phyloP scores from a whole-genome alignment of 768 basidiomycete species.

The Rubroboletus satanas region DNA sequence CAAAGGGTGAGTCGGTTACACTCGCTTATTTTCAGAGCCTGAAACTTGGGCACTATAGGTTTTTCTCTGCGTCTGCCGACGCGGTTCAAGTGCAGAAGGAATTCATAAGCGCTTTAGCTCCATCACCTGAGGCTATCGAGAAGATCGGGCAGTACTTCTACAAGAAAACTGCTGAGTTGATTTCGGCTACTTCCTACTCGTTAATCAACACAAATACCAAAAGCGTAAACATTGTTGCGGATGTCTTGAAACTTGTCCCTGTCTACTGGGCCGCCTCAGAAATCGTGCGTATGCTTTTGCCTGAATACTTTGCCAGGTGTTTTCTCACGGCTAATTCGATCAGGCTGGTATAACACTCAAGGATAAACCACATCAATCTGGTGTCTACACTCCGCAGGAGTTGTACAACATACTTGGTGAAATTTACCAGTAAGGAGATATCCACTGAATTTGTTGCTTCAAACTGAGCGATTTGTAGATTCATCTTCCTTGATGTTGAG shows the following conservation, averaged over 20 bases:
- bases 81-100: constrained; percentile 39
- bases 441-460: neutral
- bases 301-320: neutral
- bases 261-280: constrained; percentile 67
- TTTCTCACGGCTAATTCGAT: neutral
- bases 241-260: constrained; percentile 64
- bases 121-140: constrained; percentile 44
- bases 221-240: constrained; percentile 62
- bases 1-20: constrained; percentile 45
- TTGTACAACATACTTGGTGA: constrained; percentile 62
- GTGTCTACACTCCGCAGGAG: constrained; percentile 58
- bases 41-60: constrained; percentile 38
- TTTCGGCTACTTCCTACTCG: constrained; percentile 49
- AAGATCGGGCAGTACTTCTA: constrained; percentile 62
- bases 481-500: constrained; percentile 72
- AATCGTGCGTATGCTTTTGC: constrained; percentile 45
- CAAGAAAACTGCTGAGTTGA: constrained; percentile 56
- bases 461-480: constrained; percentile 40
- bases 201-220: constrained; percentile 52
- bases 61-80: constrained; percentile 57
- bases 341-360: constrained; percentile 75
- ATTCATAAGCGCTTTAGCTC: constrained; percentile 46
- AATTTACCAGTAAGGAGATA: constrained; percentile 57
- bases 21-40: neutral
- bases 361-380: constrained; percentile 47